Evolutionary conservation across 148 eudicot species (phyloP).

Genomic region (Amaranthus palmeri): DNA sequence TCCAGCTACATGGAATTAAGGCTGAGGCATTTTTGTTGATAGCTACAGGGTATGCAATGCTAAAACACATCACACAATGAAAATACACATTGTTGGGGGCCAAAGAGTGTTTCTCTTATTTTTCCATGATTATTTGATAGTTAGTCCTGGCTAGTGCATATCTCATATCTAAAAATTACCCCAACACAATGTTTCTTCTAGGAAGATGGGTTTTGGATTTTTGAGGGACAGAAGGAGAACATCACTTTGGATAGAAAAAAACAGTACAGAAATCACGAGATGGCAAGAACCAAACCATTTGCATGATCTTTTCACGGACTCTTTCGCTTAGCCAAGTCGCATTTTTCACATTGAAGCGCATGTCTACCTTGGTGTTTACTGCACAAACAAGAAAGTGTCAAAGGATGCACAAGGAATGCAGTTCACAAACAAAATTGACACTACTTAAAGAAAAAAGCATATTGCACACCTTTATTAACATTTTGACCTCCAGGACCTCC

Average conservation of each 20-base stretch:
- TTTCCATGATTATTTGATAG: not conserved
- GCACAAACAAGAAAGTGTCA: constrained; percentile 12
- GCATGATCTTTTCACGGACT: constrained; percentile 63
- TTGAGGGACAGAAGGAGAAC: not conserved
- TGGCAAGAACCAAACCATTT: constrained; percentile 46
- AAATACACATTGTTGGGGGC: not conserved
- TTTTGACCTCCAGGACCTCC: constrained; percentile 93
- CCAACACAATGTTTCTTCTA: not conserved
- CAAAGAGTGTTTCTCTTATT: not conserved
- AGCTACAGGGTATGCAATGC: not conserved
- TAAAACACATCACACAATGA: too few species aligned
- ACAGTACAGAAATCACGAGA: not conserved
- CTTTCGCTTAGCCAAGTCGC: constrained; percentile 80
- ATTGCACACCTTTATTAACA: constrained; percentile 67
- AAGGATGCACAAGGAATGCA: not conserved
- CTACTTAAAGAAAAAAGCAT: not conserved
- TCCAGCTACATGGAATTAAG: not conserved
- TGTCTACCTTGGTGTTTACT: constrained; percentile 85
- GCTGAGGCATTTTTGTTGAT: not conserved
- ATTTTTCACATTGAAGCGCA: constrained; percentile 75
- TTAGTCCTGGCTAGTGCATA: too few species aligned
- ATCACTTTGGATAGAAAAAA: not conserved
- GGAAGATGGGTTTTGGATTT: not conserved
- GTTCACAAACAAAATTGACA: not conserved
- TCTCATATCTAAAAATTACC: too few species aligned